phyloP scores from a whole-genome alignment of 768 basidiomycete species.

The Tulasnella sp. region DNA sequence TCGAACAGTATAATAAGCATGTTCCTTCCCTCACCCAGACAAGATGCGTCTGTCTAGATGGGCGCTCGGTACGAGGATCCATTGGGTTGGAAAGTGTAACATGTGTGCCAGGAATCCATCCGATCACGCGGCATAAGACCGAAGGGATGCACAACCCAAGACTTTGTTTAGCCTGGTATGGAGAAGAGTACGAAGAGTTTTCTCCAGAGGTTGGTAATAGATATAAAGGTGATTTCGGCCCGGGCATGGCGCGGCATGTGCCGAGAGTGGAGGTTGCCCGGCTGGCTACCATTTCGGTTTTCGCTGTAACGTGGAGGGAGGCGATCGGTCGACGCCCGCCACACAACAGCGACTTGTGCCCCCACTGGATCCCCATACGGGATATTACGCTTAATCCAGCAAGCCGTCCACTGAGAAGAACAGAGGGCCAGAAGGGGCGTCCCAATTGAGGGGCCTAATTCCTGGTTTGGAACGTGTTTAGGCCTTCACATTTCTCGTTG shows the following conservation, averaged over 20 bases:
- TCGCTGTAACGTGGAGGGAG: neutral
- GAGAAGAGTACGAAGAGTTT: neutral
- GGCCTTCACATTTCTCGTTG: conserved; percentile 4
- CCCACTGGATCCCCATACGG: neutral
- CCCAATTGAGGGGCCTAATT: neutral
- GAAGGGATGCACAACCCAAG: neutral
- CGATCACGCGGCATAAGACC: neutral
- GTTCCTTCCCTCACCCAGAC: neutral
- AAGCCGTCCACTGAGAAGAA: neutral
- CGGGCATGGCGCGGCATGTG: neutral
- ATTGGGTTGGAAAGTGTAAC: conserved; percentile 12
- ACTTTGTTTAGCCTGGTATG: neutral
- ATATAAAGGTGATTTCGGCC: neutral
- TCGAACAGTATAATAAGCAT: neutral
- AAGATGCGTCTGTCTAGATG: neutral
- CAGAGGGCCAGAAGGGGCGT: neutral
- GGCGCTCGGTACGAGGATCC: neutral
- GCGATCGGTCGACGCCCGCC: neutral
- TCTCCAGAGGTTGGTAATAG: neutral
- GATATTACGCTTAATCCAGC: neutral
- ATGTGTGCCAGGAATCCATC: neutral
- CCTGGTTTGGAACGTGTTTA: neutral
- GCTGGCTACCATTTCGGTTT: neutral
- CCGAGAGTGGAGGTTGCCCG: neutral
- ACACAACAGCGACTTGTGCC: neutral